Base-by-base conservation (phyloP, 2,329 filamentous ascomycete genomes). In the Arthrocladium fulminans region DNA sequence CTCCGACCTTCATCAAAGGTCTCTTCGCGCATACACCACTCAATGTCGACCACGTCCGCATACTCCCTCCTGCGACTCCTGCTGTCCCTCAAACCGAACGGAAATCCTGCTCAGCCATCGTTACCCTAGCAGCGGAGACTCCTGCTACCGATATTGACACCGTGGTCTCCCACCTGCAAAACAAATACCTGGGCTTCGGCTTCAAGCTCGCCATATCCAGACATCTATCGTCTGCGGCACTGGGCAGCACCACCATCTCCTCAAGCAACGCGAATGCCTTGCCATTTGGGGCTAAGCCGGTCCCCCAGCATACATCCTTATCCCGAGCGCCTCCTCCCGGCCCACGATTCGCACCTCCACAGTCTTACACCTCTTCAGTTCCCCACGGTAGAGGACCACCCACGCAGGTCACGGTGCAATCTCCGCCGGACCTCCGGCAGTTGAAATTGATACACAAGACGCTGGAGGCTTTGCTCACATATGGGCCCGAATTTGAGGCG, bases 401-500 rank as follows among this genome's bases (percentile, higher is more conserved):
- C 15, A 70, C 78, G 5, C 78, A 86, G 56, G 83, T 89, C 23
- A 80, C 83, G 1, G 83, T 95, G 10, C 79, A 80, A 52, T 75
- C 84, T 5, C 90, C 90, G 1, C 75, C 77, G 4, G 85, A 96
- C 57, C 76, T 95, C 43, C 83, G 81, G 55, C 84, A 84, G 52
- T 71, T 96, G 1, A 82, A 82, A 50, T 75, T 94, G 38, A 94
- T 97, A 52, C 90, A 97, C 68, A 89, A 84, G 63, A 85, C 88
- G 0, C 76, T 94, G 27, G 90, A 97, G 61, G 76, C 77, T 2
- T 73, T 97, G 0, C 70, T 96, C 7, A 79, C 81, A 19, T 80
- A 92, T 57, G 88, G 89, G 0, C 80, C 86, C 0, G 87, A 92
- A 60, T 94, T 95, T 52, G 92, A 98, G 66, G 88, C 89, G 3